Conservation (phyloP, 768 basidiomycete species). For the Asterophora lycoperdoides region DNA sequence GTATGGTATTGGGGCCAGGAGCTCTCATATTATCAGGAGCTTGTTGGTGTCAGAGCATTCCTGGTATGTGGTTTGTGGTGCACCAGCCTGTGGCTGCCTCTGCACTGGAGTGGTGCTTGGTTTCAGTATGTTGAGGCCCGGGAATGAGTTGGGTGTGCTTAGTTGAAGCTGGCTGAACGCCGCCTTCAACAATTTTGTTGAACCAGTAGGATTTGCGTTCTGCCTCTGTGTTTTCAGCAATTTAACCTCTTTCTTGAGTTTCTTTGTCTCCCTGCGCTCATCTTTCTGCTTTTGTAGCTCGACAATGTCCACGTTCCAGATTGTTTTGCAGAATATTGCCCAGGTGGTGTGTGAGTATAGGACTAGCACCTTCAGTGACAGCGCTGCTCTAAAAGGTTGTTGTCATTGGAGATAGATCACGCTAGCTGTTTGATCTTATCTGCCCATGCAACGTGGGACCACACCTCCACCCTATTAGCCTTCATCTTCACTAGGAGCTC, state of each 20-base stretch:
- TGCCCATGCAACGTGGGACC: neutral
- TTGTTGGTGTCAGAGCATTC: neutral
- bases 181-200: neutral
- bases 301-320: neutral
- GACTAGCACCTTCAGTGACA: neutral
- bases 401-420: neutral
- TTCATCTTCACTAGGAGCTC: slow-evolving; percentile 11
- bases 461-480: too few relatives aligned
- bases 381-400: slow-evolving; percentile 1
- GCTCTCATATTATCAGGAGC: neutral
- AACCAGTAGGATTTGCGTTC: too few relatives aligned
- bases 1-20: neutral
- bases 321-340: neutral
- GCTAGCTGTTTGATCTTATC: neutral
- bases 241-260: too few relatives aligned
- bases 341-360: neutral
- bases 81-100: too few relatives aligned
- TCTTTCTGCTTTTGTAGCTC: slow-evolving; percentile 8
- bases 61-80: too few relatives aligned
- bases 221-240: slow-evolving; percentile 5
- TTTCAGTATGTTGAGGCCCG: neutral
- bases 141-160: too few relatives aligned
- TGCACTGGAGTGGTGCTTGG: neutral
- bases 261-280: neutral
- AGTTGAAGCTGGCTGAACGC: neutral